A percentile compares a stretch with the other conserved stretches of the same genome.
phyloP scores from a whole-genome alignment of 2,329 filamentous ascomycete genomes.

The Curvularia lunata region DNA sequence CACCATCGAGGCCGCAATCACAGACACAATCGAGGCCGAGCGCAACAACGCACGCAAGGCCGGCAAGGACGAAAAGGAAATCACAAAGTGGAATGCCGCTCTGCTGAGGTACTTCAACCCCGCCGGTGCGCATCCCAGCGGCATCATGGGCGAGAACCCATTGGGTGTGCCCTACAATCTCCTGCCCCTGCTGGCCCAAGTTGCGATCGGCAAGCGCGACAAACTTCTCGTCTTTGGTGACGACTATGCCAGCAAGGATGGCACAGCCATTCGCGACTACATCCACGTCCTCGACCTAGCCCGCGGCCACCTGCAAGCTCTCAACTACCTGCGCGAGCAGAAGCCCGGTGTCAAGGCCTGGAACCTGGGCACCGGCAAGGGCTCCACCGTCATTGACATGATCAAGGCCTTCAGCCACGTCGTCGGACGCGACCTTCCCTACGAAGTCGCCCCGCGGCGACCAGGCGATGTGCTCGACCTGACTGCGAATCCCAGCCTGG shows the following conservation, averaged over 20 bases:
- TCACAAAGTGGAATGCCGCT: conserved; percentile 87
- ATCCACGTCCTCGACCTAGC: conserved; percentile 95
- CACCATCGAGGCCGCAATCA: conserved; percentile 89
- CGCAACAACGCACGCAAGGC: conserved; percentile 81
- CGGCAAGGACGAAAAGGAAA: conserved; percentile 64
- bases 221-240: conserved; percentile 95
- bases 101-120: conserved; percentile 98
- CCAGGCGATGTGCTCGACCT: conserved; percentile 92
- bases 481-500: conserved; percentile 86
- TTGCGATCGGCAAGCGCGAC: conserved; percentile 91
- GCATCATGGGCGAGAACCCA: conserved; percentile 98
- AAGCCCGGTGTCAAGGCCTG: conserved; percentile 91
- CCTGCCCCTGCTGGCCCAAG: conserved; percentile 90
- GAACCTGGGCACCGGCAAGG: conserved; percentile 94
- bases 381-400: conserved; percentile 96
- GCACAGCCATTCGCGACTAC: conserved; percentile 96
- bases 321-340: conserved; percentile 85
- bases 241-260: conserved; percentile 89
- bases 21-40: conserved; percentile 86
- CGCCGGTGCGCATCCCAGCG: conserved; percentile 89
- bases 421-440: conserved; percentile 83
- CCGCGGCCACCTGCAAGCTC: conserved; percentile 82
- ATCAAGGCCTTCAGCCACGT: conserved; percentile 90
- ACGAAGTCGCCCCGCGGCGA: conserved; percentile 82
- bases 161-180: conserved; percentile 96